A percentile compares a stretch with the other conserved stretches of the same genome.
These are phyloP conservation scores for Corchorus olitorius DNA, from an alignment of 345 rosid genomes.

Conservation along the genomic window DNA sequence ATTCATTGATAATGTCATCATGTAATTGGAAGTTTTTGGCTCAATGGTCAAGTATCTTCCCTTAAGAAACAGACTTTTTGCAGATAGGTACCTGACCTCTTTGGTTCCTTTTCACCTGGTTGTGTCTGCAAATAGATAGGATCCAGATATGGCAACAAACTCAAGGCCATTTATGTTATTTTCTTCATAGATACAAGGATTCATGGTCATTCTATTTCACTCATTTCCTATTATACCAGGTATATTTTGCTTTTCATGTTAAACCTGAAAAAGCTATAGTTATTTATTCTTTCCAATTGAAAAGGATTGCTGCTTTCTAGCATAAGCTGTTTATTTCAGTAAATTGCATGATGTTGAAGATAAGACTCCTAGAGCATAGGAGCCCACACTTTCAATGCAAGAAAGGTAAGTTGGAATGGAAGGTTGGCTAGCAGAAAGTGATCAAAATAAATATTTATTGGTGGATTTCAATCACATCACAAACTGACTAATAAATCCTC, in stretches of 20 bases:
- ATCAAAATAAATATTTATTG: not conserved
- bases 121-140: not conserved
- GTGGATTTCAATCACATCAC: slow-evolving; percentile 6
- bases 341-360: not conserved
- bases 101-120: not conserved
- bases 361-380: not conserved
- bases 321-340: not conserved
- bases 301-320: not conserved
- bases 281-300: not conserved
- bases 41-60: slow-evolving; percentile 7
- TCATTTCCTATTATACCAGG: not conserved
- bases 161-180: not conserved
- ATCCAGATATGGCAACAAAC: not conserved
- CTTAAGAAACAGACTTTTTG: not conserved
- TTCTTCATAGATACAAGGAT: not conserved
- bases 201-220: not conserved
- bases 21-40: not conserved
- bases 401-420: slow-evolving; percentile 19
- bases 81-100: not conserved
- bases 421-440: not conserved
- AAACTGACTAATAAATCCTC: not conserved
- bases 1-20: not conserved
- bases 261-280: not conserved
- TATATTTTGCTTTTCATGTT: not conserved
- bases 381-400: not conserved